Percentiles rank a stretch among this genome's conserved stretches.
Conservation (phyloP, 2,329 filamentous ascomycete genomes). For the Cladobotryum protrusum region DNA sequence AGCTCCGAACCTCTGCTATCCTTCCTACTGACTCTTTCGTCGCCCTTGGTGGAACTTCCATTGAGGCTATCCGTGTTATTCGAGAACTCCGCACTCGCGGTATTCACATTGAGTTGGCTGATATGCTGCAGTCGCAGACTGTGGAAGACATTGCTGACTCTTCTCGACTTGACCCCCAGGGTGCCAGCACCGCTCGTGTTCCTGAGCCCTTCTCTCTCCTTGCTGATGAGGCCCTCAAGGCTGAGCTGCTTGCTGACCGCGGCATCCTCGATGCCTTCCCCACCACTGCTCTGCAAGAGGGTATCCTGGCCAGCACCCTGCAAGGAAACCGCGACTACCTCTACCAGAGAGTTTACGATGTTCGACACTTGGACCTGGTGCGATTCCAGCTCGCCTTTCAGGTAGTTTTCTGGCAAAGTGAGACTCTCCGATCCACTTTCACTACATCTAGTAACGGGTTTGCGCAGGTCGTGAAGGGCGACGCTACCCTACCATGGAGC, state of each 20-base stretch:
- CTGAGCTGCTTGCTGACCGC: neutral
- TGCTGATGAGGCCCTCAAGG: too few relatives aligned
- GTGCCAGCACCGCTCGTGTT: too few relatives aligned
- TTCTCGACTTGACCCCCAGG: too few relatives aligned
- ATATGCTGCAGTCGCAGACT: too few relatives aligned
- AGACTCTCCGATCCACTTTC: conserved; percentile 16
- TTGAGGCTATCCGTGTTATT: too few relatives aligned
- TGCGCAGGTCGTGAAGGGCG: too few relatives aligned
- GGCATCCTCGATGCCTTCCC: conserved; percentile 17
- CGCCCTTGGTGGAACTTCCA: too few relatives aligned
- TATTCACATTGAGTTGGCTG: too few relatives aligned
- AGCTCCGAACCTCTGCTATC: conserved; percentile 8
- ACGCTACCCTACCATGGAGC: too few relatives aligned
- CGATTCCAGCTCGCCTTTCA: conserved; percentile 11
- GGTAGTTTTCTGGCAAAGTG: conserved; percentile 8
- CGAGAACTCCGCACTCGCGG: too few relatives aligned
- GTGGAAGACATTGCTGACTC: too few relatives aligned
- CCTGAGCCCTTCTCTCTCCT: too few relatives aligned
- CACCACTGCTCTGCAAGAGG: conserved; percentile 19
- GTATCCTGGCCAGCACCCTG: conserved; percentile 12
- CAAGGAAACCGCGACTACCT: conserved; percentile 10
- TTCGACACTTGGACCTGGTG: conserved; percentile 7
- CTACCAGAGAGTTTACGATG: conserved; percentile 15
- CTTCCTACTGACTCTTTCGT: neutral
- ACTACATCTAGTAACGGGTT: conserved; percentile 1